These are phyloP conservation scores for Arthrobotrys entomopaga DNA, from an alignment of 2,329 filamentous ascomycete species.

Conservation along the genomic window DNA sequence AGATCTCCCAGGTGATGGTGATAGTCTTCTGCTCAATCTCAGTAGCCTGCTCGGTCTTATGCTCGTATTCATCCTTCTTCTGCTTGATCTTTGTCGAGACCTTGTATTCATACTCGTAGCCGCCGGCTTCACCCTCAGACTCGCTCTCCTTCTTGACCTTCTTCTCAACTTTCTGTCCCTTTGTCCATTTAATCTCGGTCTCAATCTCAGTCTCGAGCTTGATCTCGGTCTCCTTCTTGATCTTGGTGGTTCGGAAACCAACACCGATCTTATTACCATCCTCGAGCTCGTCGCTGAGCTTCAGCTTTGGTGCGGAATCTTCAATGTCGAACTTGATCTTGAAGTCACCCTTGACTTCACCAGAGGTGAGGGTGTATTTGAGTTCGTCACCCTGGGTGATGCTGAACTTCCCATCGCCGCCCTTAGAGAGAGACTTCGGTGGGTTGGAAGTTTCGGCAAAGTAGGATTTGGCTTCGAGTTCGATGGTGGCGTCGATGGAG, in stretches of 20 bases:
- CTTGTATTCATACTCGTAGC: constrained; percentile 17
- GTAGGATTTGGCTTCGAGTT: constrained; percentile 9
- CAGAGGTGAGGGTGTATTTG: constrained; percentile 34
- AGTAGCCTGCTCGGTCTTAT: constrained; percentile 22
- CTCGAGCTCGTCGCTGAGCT: constrained; percentile 51
- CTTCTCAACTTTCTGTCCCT: constrained; percentile 47
- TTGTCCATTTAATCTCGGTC: constrained; percentile 44
- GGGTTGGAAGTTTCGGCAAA: constrained; percentile 1
- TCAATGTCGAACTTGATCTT: constrained; percentile 44
- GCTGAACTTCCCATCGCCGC: constrained; percentile 20
- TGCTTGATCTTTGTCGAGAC: constrained; percentile 41
- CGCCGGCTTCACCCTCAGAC: constrained; percentile 25
- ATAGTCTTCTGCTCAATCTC: constrained; percentile 40
- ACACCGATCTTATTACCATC: constrained; percentile 34
- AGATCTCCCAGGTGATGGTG: constrained; percentile 18
- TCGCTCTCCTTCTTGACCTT: constrained; percentile 31
- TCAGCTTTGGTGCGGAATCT: constrained; percentile 38
- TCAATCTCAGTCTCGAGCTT: constrained; percentile 26
- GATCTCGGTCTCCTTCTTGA: constrained; percentile 38
- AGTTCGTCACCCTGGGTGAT: constrained; percentile 32
- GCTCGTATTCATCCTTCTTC: constrained; percentile 36
- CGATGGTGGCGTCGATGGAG: constrained; percentile 24
- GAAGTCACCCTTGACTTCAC: constrained; percentile 32
- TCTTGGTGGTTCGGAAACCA: constrained; percentile 35
- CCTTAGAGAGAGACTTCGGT: constrained; percentile 8